These are phyloP conservation scores for Phialophora macrospora DNA, from an alignment of 2,329 filamentous ascomycete genomes.

Conservation along the genomic window DNA sequence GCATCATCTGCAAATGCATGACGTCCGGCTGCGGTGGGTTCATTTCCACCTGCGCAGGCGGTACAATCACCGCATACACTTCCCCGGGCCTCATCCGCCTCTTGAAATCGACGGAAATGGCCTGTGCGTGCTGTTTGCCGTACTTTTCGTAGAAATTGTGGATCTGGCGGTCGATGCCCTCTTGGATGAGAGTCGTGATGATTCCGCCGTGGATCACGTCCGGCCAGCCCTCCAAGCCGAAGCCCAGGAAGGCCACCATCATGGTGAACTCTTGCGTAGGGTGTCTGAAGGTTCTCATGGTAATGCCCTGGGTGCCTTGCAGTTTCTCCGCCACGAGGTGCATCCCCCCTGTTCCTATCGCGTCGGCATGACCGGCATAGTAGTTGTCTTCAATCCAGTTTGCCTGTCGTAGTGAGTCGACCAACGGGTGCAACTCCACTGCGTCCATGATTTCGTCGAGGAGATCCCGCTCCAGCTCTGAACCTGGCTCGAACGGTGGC, in stretches of 20 bases:
- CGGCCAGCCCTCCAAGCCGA: constrained; percentile 71
- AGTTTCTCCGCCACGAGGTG: constrained; percentile 49
- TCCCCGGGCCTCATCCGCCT: constrained; percentile 63
- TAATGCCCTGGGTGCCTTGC: constrained; percentile 47
- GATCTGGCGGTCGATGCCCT: constrained; percentile 60
- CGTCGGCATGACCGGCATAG: constrained; percentile 17
- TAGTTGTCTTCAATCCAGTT: constrained; percentile 48
- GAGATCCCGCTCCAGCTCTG: constrained; percentile 43
- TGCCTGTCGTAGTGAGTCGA: constrained; percentile 46
- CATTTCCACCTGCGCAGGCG: constrained; percentile 43
- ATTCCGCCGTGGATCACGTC: constrained; percentile 70
- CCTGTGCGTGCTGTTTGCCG: constrained; percentile 56
- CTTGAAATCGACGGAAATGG: constrained; percentile 67
- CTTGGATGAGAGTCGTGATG: constrained; percentile 71
- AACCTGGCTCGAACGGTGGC: constrained; percentile 43
- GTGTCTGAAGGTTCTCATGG: constrained; percentile 65
- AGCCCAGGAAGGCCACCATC: constrained; percentile 69
- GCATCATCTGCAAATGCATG: constrained; percentile 37
- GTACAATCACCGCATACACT: constrained; percentile 65
- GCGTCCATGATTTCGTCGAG: constrained; percentile 42
- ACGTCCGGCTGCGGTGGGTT: constrained; percentile 16
- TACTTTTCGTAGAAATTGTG: constrained; percentile 29
- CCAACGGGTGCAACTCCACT: constrained; percentile 47
- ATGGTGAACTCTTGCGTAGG: constrained; percentile 63
- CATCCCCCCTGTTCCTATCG: constrained; percentile 15